Percentiles rank a stretch among this genome's conserved stretches.
Conservation (phyloP, 163 green algal genomes). For the Scenedesmus sp. region DNA sequence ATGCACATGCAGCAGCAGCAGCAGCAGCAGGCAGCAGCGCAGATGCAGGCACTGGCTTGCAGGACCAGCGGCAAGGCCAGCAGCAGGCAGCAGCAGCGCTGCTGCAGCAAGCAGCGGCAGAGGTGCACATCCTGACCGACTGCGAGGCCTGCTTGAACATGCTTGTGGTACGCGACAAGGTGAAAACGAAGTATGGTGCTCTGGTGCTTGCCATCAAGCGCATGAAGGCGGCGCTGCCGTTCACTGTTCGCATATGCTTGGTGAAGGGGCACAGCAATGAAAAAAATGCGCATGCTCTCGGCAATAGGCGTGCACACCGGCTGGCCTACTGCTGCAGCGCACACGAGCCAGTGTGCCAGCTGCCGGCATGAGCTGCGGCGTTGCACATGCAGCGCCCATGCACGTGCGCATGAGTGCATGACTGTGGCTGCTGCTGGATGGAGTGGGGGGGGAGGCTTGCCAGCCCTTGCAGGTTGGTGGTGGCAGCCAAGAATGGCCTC, state of each 20-base stretch:
- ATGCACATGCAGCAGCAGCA: background rate
- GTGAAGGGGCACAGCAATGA: slow-evolving; percentile 37
- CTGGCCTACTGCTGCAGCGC: slow-evolving; percentile 24
- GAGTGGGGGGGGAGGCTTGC: background rate
- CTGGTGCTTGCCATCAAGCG: slow-evolving; percentile 35
- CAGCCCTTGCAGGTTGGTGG: background rate
- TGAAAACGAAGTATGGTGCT: slow-evolving; percentile 6
- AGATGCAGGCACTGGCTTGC: background rate
- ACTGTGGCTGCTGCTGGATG: background rate
- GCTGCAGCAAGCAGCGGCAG: slow-evolving; percentile 17
- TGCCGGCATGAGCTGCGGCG: background rate
- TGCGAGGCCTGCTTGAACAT: slow-evolving; percentile 35
- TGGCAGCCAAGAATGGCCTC: too few species aligned
- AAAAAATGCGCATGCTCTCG: background rate
- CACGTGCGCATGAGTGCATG: background rate
- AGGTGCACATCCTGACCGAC: slow-evolving; percentile 39
- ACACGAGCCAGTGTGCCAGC: slow-evolving; percentile 24
- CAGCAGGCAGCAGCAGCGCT: background rate
- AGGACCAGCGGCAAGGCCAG: background rate
- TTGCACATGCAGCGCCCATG: too few species aligned
- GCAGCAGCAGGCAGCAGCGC: background rate
- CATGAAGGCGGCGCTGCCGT: slow-evolving; percentile 19
- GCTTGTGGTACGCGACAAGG: background rate
- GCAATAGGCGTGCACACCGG: background rate
- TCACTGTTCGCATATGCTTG: slow-evolving; percentile 20